Base-by-base conservation (phyloP, 345 rosid genomes). In the Laguncularia racemosa region DNA sequence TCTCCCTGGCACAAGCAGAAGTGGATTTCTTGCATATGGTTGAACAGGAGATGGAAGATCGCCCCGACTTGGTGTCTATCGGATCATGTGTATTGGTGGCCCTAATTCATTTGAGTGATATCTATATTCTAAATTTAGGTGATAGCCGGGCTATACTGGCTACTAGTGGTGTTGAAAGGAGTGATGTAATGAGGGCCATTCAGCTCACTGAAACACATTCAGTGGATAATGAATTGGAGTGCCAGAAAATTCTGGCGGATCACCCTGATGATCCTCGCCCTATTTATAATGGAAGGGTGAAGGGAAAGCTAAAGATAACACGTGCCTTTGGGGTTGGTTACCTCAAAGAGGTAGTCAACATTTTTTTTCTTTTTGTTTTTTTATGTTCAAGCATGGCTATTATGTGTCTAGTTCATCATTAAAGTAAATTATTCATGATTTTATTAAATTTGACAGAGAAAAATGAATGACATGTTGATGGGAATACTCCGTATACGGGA, bases 291-390 rank as follows among this genome's bases (percentile, higher is more conserved):
- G 71, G 65, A 16, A 44, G 65, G 26, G 44, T 67, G 60, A 67
- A 67, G 23, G 71, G 71, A 23, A 67, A 60, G 59, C 53, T 67
- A 14, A 67, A 67, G 64, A 45, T 67, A 20, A 60, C 71, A 8
- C 57, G 65, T 6, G 71, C 71, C 13, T 44, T 67, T 11, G 71
- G 71, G 10, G 71, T 67, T 20, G 71, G 71, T n/a, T 67, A 67
- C 65, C 65, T 67, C 13, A 67, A 67, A 60, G 55, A 67, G 71
- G 71, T 67, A 67, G 14, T 19, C 17, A 15, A 0, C 44, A 9
- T 13, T 52, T 26, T 2, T 56, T 38, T 56, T 6, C 4, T 20
- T 20, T 56, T 19, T 0, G 7, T n/a, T 44, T 40, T 56, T 44
- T 44, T 57, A 17, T 19, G 52, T 46, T 57, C 20, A 19, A 55